Base-by-base conservation (phyloP, 345 rosid genomes). In the Gossypium sturtianum region DNA sequence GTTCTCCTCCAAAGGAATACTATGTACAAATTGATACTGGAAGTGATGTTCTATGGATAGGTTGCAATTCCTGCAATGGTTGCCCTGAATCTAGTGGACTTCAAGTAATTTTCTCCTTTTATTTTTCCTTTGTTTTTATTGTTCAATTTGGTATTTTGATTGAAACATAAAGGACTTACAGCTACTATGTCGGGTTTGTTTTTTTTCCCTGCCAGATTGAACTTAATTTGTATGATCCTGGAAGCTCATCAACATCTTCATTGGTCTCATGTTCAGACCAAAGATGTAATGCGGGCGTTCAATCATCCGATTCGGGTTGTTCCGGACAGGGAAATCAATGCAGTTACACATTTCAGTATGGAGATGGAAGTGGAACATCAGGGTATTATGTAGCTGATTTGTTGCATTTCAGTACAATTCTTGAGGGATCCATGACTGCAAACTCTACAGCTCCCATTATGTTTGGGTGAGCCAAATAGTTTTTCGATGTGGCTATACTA, bases 21-120 rank as follows among this genome's bases (percentile, higher is more conserved):
- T 80, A 90, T 77, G 99, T 95, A 72, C 99, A 95, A 74, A 84
- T 95, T 79, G 99, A 95, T 73, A 93, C 99, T 6, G 97, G 98
- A 71, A 96, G 99, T 83, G 98, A 96, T 88, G 97, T 91, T 75
- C 80, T 96, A 70, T 95, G 99, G 99, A 90, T 95, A 45, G 85
- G 91, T 60, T 96, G 99, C 82, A 73, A 75, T 76, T 79, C 91
- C 78, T 96, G 98, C 79, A 88, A 82, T 80, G 99, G 98, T 63
- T 95, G 99, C 75, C 99, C 99, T 70, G 80, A 25, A 34, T 79
- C 84, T 17, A 95, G 93, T 80, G 98, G 93, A 75, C 97, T 95
- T 71, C 90, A 86, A 74, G 99, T 90, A 87, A 67, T 76, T 58
- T 69, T 60, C 66, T 44, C 66, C 54, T 74, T 56, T 34, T 20